These are phyloP conservation scores for Salisapilia sapeloensis DNA, from an alignment of 352 stramenopile species.

Conservation along the genomic window DNA sequence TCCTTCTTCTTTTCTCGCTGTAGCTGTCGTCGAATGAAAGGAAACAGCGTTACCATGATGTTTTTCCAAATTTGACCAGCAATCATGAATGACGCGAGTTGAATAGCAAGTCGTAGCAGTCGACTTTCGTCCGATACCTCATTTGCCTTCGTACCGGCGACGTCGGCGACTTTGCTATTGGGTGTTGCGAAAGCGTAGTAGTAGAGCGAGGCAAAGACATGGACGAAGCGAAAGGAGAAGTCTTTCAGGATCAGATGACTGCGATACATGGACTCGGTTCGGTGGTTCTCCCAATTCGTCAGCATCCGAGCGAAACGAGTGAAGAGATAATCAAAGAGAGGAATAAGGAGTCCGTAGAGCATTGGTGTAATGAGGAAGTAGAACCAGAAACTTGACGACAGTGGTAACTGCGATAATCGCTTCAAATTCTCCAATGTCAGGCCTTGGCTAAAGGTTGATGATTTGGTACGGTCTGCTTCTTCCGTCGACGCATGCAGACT, in stretches of 20 bases:
- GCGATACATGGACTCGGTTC: slow-evolving; percentile 66
- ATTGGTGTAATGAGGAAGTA: slow-evolving; percentile 73
- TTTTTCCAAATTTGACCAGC: slow-evolving; percentile 89
- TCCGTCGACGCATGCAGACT: slow-evolving; percentile 21
- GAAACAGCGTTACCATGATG: slow-evolving; percentile 80
- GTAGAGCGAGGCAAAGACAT: slow-evolving; percentile 92
- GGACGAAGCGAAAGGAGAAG: slow-evolving; percentile 95
- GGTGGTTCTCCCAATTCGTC: slow-evolving; percentile 91
- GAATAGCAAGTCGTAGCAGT: slow-evolving; percentile 83
- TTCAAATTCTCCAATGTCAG: slow-evolving; percentile 46
- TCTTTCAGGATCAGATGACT: slow-evolving; percentile 96
- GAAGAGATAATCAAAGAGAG: slow-evolving; percentile 63
- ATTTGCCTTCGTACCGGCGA: no score
- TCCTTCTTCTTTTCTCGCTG: slow-evolving; percentile 29
- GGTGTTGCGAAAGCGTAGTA: slow-evolving; percentile 89
- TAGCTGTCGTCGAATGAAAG: slow-evolving; percentile 32
- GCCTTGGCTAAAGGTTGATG: slow-evolving; percentile 12
- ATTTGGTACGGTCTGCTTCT: slow-evolving; percentile 19
- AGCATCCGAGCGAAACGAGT: slow-evolving; percentile 75
- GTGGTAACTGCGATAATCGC: slow-evolving; percentile 30
- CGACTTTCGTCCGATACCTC: slow-evolving; percentile 16
- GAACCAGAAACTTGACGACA: slow-evolving; percentile 69
- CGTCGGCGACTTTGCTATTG: no score
- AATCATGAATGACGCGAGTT: slow-evolving; percentile 88
- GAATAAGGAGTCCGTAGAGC: slow-evolving; percentile 76